A percentile compares a stretch with the other conserved stretches of the same genome.
Evolutionary conservation across 257 asterid species (phyloP).

Genomic region (Scutellaria baicalensis): DNA sequence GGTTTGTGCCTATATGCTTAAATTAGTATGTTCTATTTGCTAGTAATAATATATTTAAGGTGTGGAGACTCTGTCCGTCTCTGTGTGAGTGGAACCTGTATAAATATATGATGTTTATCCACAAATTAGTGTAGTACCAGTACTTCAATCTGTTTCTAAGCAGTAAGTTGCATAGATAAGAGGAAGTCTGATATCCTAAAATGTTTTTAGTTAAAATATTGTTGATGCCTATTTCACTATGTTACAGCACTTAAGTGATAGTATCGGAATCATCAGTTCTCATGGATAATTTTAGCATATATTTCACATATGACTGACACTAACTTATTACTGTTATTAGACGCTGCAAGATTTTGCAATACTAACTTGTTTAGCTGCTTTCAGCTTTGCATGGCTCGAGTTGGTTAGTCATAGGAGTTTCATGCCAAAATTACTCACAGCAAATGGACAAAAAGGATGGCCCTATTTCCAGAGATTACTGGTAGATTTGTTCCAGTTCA

Average conservation of each 20-base stretch:
- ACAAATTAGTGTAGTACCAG: neutral
- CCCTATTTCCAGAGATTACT: constrained; percentile 79
- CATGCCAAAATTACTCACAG: constrained; percentile 93
- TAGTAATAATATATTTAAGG: neutral
- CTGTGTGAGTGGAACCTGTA: neutral
- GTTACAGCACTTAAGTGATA: neutral
- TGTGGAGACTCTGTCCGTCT: neutral
- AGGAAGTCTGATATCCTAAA: neutral
- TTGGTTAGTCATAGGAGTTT: constrained; percentile 91
- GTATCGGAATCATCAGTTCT: neutral
- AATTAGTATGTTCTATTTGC: neutral
- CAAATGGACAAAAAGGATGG: constrained; percentile 95
- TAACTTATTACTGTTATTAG: neutral
- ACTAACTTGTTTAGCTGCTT: constrained; percentile 29
- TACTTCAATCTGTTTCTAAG: neutral
- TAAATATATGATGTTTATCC: neutral
- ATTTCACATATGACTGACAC: neutral
- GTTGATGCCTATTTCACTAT: neutral
- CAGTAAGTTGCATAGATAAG: neutral
- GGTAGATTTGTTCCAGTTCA: constrained; percentile 84
- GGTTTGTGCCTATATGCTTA: constrained; percentile 34
- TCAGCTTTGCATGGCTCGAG: constrained; percentile 99
- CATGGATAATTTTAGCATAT: neutral
- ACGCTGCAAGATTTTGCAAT: neutral
- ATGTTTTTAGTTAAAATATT: neutral